Base-by-base conservation (phyloP, 176 grass and related monocot genomes). In the Juncus inflexus region DNA sequence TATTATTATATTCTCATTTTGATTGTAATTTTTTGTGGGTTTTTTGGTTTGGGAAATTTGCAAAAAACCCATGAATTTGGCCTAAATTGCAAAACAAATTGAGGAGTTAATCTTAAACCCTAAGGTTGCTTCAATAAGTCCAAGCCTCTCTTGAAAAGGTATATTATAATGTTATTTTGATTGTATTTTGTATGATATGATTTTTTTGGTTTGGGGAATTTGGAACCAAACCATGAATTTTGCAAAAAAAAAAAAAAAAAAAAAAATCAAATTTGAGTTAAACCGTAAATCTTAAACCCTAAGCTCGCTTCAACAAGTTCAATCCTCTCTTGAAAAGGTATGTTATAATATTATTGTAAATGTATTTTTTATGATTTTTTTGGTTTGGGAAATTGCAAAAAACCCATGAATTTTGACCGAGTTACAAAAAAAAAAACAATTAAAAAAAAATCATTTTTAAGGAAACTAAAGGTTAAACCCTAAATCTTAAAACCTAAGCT, bases 81-180 rank as follows among this genome's bases (percentile, higher is more conserved):
- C 67, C 55, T 3, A 4, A 38, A 37, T 43, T 28, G 19, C 19
- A 28, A 28, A 28, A 28, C 19, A 28, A 28, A 28, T 28, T 28
- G 19, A 28, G 19, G 19, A 28, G 1, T 28, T 28, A 28, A 28
- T 28, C 19, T 28, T 28, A 28, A 28, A 28, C 19, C 19, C 19
- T 28, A 50, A 83, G 85, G 57, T 99, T 87, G 2, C 79, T 92
- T 73, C 88, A 89, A 6, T 85, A 92, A 72, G 94, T 99, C 74
- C 85, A 84, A 52, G 84, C 94, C 42, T 99, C 94, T 73, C 80
- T 99, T 0, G 88, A 89, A 28, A 99, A 92, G 88, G 91, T 87
- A 63, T 61, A 53, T 63, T 15, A 66, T 54, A 66, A 58, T 16
- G 56, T 73, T 38, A 0, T 53, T 54, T 9, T 4, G 9, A 9